Evolutionary conservation across 495 filamentous ascomycete species (phyloP).

Genomic region (Astrocystis sublimbata): DNA sequence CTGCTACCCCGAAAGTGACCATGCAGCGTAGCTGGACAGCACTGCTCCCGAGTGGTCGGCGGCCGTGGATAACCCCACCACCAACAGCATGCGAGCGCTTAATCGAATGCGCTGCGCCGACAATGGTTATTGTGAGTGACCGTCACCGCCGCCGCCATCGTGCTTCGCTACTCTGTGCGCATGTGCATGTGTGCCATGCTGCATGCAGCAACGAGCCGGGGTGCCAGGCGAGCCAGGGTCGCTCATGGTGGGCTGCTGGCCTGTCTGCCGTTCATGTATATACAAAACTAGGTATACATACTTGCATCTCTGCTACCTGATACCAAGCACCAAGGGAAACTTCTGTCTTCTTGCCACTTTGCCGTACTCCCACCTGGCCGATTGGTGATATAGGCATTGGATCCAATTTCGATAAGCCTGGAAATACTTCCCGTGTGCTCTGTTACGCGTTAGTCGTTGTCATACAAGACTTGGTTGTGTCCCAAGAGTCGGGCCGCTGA

Average conservation of each 20-base stretch:
- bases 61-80: conserved; percentile 30
- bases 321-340: conserved; percentile 20
- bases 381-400: background rate
- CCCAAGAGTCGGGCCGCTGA: conserved; percentile 17
- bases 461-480: conserved; percentile 15
- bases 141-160: conserved; percentile 27
- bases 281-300: conserved; percentile 22
- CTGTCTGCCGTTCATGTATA: conserved; percentile 8
- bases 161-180: conserved; percentile 20
- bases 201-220: conserved; percentile 9
- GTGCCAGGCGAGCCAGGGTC: background rate
- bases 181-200: too few species aligned
- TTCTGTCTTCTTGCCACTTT: conserved; percentile 22
- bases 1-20: conserved; percentile 8
- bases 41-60: conserved; percentile 23
- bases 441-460: conserved; percentile 3
- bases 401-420: background rate
- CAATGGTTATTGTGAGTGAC: conserved; percentile 18
- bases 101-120: conserved; percentile 25
- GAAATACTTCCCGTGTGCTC: background rate
- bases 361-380: conserved; percentile 1
- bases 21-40: background rate
- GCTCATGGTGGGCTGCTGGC: background rate
- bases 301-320: conserved; percentile 24
- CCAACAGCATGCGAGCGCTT: conserved; percentile 29